Percentiles rank a stretch among this genome's conserved stretches.
These are phyloP conservation scores for Ulota crispa DNA, from an alignment of 225 moss, liverwort and hornwort genomes.

Conservation along the genomic window DNA sequence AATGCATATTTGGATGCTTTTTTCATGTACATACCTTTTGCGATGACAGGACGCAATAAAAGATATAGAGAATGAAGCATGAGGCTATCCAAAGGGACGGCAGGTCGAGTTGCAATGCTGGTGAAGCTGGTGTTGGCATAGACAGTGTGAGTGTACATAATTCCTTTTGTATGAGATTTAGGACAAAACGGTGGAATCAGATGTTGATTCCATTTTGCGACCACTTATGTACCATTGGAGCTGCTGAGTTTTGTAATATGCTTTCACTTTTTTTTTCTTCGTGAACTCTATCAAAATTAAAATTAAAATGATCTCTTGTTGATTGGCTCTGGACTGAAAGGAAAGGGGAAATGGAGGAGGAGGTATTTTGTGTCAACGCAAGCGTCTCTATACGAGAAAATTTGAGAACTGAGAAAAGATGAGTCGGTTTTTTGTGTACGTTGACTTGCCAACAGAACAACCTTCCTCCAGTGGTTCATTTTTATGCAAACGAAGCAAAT, in stretches of 20 bases:
- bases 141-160: slow-evolving; percentile 41
- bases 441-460: no score
- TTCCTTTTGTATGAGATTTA: not conserved
- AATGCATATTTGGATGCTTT: no score
- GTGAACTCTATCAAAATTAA: not conserved
- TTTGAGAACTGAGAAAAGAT: no score
- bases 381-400: no score
- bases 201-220: not conserved
- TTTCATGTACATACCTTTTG: not conserved
- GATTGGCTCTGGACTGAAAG: not conserved
- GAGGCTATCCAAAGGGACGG: not conserved
- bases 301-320: not conserved
- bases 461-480: no score
- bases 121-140: slow-evolving; percentile 7
- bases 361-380: no score
- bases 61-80: slow-evolving; percentile 55
- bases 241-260: slow-evolving; percentile 17
- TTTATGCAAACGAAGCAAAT: no score
- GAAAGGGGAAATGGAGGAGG: not conserved
- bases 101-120: slow-evolving; percentile 19
- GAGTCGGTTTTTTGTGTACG: no score
- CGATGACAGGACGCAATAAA: slow-evolving; percentile 75
- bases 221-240: slow-evolving; percentile 17
- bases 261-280: slow-evolving; percentile 20
- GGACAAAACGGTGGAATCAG: slow-evolving; percentile 2